phyloP scores from a whole-genome alignment of 805 yeast species.

The Starmera caribaea region DNA sequence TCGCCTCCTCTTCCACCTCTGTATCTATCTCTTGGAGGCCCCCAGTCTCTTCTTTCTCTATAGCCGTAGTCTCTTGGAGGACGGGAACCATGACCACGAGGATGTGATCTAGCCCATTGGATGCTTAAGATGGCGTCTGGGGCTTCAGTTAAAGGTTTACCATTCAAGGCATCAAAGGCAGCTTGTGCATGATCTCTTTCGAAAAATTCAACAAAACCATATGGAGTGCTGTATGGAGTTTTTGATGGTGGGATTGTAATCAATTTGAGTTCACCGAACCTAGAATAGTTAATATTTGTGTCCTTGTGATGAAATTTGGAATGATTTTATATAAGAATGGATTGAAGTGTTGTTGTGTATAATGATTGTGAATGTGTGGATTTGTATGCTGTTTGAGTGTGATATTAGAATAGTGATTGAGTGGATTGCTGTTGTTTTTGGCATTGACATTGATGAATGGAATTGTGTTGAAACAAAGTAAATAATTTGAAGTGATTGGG shows the following conservation, averaged over 20 bases:
- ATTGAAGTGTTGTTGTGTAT: not conserved
- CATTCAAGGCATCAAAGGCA: slow-evolving; percentile 37
- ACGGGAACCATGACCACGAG: slow-evolving; percentile 22
- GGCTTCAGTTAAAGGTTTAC: slow-evolving; percentile 34
- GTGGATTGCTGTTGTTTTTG: no score
- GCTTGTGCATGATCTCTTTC: slow-evolving; percentile 42
- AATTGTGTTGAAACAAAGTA: no score
- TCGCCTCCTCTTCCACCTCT: slow-evolving; percentile 7
- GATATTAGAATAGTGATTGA: no score
- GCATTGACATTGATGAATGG: no score
- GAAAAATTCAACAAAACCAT: slow-evolving; percentile 54
- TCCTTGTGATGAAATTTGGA: slow-evolving; percentile 1
- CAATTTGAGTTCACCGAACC: slow-evolving; percentile 31
- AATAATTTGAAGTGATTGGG: no score
- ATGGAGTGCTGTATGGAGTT: slow-evolving; percentile 47
- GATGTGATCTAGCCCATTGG: slow-evolving; percentile 44
- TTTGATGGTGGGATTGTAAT: slow-evolving; percentile 46
- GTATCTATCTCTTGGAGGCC: slow-evolving; percentile 10
- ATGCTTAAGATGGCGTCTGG: slow-evolving; percentile 33
- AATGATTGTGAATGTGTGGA: slow-evolving; percentile 1
- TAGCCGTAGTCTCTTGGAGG: slow-evolving; percentile 9
- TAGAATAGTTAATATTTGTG: slow-evolving; percentile 11
- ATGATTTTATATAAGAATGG: slow-evolving; percentile 1
- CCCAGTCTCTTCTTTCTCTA: slow-evolving; percentile 5
- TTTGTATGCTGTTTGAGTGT: not conserved